Evolutionary conservation across 108 stramenopile species (phyloP), one percentile per base, ranked within the genome.

Genomic region (Nitzschia sp.): DNA sequence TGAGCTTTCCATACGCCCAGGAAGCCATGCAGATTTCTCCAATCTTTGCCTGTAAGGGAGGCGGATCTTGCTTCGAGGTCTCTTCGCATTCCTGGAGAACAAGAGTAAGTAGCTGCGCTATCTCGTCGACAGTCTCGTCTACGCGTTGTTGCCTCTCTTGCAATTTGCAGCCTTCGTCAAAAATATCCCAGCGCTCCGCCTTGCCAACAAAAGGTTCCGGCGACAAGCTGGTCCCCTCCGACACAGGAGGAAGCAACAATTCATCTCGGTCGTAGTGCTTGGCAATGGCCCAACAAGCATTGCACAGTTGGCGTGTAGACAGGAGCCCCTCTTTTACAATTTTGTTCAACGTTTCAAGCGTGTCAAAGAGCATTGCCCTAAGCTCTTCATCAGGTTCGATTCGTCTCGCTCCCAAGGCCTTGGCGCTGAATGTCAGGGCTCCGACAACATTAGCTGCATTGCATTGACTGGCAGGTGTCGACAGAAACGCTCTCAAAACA

Each of bases 361-460:
- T 78, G 58, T 88, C 46, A 29, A 60, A 65, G 24, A 89, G 69
- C 33, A 82, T 53, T 13, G 55, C 42, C 23, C 76, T 79, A 46
- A 85, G 83, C 49, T 59, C 28, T 6, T 17, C 19, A 23, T 75
- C 71, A 25, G 48, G 56, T 15, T 59, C 32, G 21, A 67, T 53
- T 48, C 35, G 32, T 38, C 19, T n/a, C 53, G 51, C 53, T 47
- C 70, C 63, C 60, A 84, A 21, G 17, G 67, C 68, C 46, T 93
- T 93, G 56, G 89, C 89, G 71, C 82, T 84, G 13, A 83, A 68
- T 13, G 92, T 93, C 53, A 93, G 42, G 18, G 92, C 88, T 65
- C 86, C 88, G 6, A 93, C 89, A 15, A 93, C 36, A 65, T 93
- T 93, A 46, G 82, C 87, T 9, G 84, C 81, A 66, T 93, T 93